Percentiles rank a stretch among this genome's conserved stretches.
Evolutionary conservation across 2,329 filamentous ascomycete genomes (phyloP).

Genomic region (Emericellopsis cladophorae): DNA sequence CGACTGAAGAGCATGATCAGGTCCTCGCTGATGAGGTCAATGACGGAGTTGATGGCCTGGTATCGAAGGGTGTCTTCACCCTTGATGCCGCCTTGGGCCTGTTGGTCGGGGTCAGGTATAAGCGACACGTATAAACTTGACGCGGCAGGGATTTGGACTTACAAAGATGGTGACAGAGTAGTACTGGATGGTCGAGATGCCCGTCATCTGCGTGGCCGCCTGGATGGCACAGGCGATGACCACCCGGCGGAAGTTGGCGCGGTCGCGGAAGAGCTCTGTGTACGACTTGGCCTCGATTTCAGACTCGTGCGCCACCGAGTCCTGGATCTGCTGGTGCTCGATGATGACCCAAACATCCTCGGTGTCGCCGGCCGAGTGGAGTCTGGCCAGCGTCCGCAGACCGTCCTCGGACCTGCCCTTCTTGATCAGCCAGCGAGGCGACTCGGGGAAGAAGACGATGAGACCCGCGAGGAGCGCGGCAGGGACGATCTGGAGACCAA

Average conservation of each 20-base stretch:
- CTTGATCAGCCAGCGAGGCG: constrained; percentile 63
- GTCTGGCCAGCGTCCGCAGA: constrained; percentile 50
- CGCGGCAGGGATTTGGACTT: too few species aligned
- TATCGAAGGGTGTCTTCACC: constrained; percentile 56
- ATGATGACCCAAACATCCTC: constrained; percentile 58
- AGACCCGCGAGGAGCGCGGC: constrained; percentile 50
- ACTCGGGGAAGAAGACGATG: constrained; percentile 61
- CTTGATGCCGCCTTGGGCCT: constrained; percentile 54
- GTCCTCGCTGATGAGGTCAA: constrained; percentile 57
- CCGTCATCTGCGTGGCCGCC: constrained; percentile 65
- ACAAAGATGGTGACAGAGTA: constrained; percentile 51
- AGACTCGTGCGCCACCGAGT: constrained; percentile 50
- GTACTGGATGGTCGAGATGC: constrained; percentile 63
- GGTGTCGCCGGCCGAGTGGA: constrained; percentile 57
- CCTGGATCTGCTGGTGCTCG: constrained; percentile 60
- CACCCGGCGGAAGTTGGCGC: constrained; percentile 56
- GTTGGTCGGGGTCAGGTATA: too few species aligned
- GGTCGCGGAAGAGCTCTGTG: constrained; percentile 48
- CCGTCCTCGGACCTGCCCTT: constrained; percentile 54
- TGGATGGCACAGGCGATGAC: constrained; percentile 59
- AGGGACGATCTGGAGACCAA: constrained; percentile 61
- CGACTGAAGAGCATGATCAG: constrained; percentile 57
- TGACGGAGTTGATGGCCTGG: constrained; percentile 61
- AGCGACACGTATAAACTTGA: too few species aligned
- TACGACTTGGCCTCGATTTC: constrained; percentile 60